A percentile compares a stretch with the other conserved stretches of the same genome.
Evolutionary conservation across 768 basidiomycete species (phyloP).

Genomic region (Leccinum disarticulatum): DNA sequence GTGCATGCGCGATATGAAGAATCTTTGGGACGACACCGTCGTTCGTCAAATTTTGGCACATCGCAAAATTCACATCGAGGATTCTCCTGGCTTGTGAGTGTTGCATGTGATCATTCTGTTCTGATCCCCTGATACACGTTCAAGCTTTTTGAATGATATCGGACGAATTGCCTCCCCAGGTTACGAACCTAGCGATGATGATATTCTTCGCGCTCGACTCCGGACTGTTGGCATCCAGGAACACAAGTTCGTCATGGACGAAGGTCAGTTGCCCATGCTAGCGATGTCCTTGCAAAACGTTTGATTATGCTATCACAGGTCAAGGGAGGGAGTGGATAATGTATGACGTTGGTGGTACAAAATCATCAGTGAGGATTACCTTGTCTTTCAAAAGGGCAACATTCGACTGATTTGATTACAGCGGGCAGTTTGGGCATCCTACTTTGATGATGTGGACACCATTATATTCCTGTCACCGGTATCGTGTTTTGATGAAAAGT

Average conservation of each 20-base stretch:
- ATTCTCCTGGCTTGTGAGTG: slow-evolving; percentile 73
- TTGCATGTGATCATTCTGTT: slow-evolving; percentile 7
- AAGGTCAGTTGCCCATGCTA: slow-evolving; percentile 43
- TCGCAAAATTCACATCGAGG: slow-evolving; percentile 59
- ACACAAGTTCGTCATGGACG: slow-evolving; percentile 63
- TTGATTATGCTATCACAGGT: slow-evolving; percentile 35
- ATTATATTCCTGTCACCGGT: slow-evolving; percentile 79
- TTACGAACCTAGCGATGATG: slow-evolving; percentile 73
- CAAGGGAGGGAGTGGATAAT: slow-evolving; percentile 73
- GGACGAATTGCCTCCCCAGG: slow-evolving; percentile 60
- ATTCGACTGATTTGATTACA: slow-evolving; percentile 27
- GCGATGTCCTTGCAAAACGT: background rate
- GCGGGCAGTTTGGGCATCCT: slow-evolving; percentile 77
- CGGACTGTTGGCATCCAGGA: slow-evolving; percentile 80
- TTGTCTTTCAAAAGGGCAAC: background rate
- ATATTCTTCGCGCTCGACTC: slow-evolving; percentile 76
- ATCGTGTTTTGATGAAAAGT: slow-evolving; percentile 78
- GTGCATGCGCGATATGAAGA: slow-evolving; percentile 65
- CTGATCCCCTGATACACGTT: slow-evolving; percentile 3
- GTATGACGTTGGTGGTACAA: slow-evolving; percentile 80
- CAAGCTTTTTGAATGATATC: slow-evolving; percentile 68
- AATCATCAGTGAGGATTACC: slow-evolving; percentile 51
- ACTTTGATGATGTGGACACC: slow-evolving; percentile 79
- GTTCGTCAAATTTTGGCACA: slow-evolving; percentile 60
- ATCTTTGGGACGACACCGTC: slow-evolving; percentile 64